A percentile compares a stretch with the other conserved stretches of the same genome.
These are phyloP conservation scores for Cutaneotrichosporon dermatis DNA, from an alignment of 1,284 basidiomycete genomes.

Conservation along the genomic window DNA sequence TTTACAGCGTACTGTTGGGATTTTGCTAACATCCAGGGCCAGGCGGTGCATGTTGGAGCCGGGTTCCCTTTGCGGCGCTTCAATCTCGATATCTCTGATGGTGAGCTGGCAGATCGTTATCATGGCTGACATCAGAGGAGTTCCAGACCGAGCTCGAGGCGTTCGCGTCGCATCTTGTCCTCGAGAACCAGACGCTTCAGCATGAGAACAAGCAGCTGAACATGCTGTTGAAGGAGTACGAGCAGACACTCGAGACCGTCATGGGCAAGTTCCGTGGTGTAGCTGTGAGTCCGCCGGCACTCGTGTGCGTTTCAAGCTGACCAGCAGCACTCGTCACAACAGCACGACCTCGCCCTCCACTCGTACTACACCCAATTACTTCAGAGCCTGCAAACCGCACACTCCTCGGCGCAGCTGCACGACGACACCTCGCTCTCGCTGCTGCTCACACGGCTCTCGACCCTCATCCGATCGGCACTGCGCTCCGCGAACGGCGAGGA, in stretches of 20 bases:
- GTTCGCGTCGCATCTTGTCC: constrained; percentile 79
- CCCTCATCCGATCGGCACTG: constrained; percentile 66
- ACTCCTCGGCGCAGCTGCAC: constrained; percentile 59
- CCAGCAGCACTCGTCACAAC: constrained; percentile 78
- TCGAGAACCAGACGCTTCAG: constrained; percentile 86
- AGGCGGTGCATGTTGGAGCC: constrained; percentile 68
- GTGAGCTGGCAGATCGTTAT: constrained; percentile 37
- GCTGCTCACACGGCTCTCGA: constrained; percentile 67
- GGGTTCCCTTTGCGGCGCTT: constrained; percentile 81
- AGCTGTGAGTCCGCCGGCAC: constrained; percentile 59
- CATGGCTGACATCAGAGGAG: constrained; percentile 57
- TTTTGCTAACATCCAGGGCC: constrained; percentile 54
- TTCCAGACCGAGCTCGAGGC: constrained; percentile 92
- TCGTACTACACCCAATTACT: constrained; percentile 87
- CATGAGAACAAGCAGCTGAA: constrained; percentile 94
- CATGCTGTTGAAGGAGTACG: constrained; percentile 85
- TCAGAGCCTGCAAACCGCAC: constrained; percentile 64
- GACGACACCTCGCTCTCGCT: constrained; percentile 60
- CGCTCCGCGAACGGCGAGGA: constrained; percentile 68
- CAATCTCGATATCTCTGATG: constrained; percentile 90
- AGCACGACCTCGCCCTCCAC: constrained; percentile 81
- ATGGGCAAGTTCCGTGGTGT: constrained; percentile 95
- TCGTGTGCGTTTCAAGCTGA: not conserved
- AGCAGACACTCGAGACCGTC: constrained; percentile 88
- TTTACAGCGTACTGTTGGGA: no score